phyloP scores from a whole-genome alignment of 805 yeast species.

The Lipomyces starkeyi region DNA sequence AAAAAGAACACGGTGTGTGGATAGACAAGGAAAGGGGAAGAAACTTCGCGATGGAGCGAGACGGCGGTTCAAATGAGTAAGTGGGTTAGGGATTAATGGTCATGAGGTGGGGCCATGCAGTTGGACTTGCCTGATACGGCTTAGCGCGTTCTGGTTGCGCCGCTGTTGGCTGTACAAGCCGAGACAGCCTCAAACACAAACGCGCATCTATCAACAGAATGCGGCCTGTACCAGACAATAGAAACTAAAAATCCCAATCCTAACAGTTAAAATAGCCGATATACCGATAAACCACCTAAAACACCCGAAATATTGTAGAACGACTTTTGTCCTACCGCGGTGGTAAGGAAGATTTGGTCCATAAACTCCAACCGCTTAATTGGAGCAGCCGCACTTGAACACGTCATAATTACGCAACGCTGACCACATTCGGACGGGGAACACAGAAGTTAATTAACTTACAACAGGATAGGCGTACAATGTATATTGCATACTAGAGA shows the following conservation, averaged over 20 bases:
- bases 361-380: not conserved
- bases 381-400: not conserved
- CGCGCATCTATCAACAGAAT: no score
- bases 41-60: not conserved
- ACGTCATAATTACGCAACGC: not conserved
- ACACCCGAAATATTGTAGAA: not conserved
- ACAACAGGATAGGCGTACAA: no score
- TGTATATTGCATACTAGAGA: no score
- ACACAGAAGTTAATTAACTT: no score
- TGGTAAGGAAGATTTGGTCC: not conserved
- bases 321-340: no score
- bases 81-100: conserved; percentile 8
- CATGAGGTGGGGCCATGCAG: not conserved
- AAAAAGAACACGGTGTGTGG: not conserved
- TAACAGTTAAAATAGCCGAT: no score
- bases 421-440: not conserved
- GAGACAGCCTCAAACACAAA: not conserved
- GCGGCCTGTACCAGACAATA: no score
- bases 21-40: not conserved
- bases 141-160: not conserved
- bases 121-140: not conserved
- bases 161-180: not conserved
- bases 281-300: no score
- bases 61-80: not conserved
- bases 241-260: no score